Conservation (phyloP, 2,329 filamentous ascomycete genomes). For the Polychaeton citri region DNA sequence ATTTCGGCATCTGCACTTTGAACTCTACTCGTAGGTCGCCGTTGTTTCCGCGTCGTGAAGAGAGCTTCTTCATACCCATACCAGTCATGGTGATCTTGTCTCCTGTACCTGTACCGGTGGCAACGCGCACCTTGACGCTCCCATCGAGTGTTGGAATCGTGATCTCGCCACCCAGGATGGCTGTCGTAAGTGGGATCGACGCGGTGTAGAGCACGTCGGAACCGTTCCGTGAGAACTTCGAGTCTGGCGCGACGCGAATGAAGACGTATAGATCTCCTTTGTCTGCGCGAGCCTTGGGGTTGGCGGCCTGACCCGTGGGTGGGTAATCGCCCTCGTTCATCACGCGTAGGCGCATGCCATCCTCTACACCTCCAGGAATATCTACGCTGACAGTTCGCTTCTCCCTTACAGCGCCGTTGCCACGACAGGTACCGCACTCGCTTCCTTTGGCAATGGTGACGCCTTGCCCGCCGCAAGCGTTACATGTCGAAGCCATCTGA, state of each 20-base stretch:
- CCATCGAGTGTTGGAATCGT: constrained; percentile 81
- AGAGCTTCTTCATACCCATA: constrained; percentile 86
- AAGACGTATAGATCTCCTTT: constrained; percentile 85
- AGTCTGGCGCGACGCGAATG: constrained; percentile 76
- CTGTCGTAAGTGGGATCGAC: constrained; percentile 81
- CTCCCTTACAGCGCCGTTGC: constrained; percentile 73
- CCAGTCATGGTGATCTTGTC: constrained; percentile 80
- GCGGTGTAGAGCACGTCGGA: constrained; percentile 90
- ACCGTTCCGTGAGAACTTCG: constrained; percentile 76
- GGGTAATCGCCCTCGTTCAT: constrained; percentile 80
- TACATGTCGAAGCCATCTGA: constrained; percentile 87
- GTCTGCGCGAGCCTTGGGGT: constrained; percentile 49
- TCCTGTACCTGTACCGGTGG: constrained; percentile 81
- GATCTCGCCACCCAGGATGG: constrained; percentile 80
- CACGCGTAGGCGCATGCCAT: constrained; percentile 83
- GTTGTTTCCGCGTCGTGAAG: constrained; percentile 44
- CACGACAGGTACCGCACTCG: constrained; percentile 67
- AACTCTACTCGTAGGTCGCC: constrained; percentile 92
- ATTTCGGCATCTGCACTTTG: constrained; percentile 90
- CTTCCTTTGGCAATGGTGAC: constrained; percentile 62
- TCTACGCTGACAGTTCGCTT: constrained; percentile 75
- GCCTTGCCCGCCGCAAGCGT: constrained; percentile 66
- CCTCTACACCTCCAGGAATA: constrained; percentile 89
- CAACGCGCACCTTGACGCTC: constrained; percentile 78
- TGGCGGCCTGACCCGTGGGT: constrained; percentile 54